Evolutionary conservation across 345 rosid genomes (phyloP), one percentile per base, ranked within the genome.

Genomic region (Syzygium aromaticum): DNA sequence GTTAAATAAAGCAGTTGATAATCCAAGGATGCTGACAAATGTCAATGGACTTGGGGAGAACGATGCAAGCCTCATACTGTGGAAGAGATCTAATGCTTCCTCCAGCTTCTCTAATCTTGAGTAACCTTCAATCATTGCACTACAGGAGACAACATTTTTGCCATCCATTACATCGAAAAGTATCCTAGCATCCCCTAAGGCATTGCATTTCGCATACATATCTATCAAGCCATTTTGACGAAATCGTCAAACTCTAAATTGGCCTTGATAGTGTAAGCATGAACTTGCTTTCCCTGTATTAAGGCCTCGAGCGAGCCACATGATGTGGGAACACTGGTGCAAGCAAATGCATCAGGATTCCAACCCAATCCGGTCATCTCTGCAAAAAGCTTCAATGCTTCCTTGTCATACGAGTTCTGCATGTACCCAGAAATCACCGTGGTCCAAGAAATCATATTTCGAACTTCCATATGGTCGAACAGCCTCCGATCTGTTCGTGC

Each of bases 41-140:
- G 97, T 95, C 92, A 95, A 91, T 8, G 90, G 87, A 89, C 91
- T 94, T 51, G 95, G 98, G 51, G 78, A 89, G 77, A 94, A 52
- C 86, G 86, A 87, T 33, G 85, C 88, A 57, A 73, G 89, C 91
- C 95, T 94, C 97, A 95, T 94, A 61, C 90, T 87, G 85, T 56
- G 87, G 89, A 96, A 94, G 78, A 94, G 88, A 90, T 89, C 87
- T 86, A 96, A 28, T 38, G 92, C 94, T 86, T 96, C 96, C n/a
- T 57, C 86, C 22, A 94, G 92, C 84, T 90, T 91, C 85, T 90
- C 95, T 49, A 88, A 88, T 78, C 94, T 92, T 57, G 98, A 93
- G 91, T 94, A 96, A 87, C 98, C 98, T 93, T 94, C 96, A 61
- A 96, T 94, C 88, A 95, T 90, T 73, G 96, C 94, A 91, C 94